Percentiles rank a stretch among this genome's conserved stretches.
Evolutionary conservation across 208 protist genomes (phyloP).

Genomic region (Leishmania gerbilli): DNA sequence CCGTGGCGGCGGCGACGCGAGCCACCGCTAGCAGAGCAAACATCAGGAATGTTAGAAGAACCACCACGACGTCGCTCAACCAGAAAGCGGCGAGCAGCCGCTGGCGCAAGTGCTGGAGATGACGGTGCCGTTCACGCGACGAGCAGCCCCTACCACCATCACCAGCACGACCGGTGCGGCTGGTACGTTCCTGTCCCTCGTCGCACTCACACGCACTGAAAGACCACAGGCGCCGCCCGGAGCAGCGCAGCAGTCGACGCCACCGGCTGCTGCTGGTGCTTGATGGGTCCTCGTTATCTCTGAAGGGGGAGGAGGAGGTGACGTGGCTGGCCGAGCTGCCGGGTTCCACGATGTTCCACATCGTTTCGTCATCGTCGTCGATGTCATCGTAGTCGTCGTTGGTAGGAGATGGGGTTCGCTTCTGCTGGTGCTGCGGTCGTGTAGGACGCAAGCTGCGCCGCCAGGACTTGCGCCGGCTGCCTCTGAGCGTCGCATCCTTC

Average conservation of each 20-base stretch:
- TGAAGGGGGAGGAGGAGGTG: background rate
- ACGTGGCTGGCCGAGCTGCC: background rate
- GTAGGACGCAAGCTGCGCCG: background rate
- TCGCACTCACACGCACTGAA: background rate
- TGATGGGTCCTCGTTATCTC: background rate
- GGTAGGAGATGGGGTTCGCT: background rate
- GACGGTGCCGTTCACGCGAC: background rate
- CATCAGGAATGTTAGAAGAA: background rate
- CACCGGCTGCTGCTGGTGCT: background rate
- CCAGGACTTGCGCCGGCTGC: background rate
- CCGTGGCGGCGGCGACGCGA: conserved; percentile 15
- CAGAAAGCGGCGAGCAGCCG: conserved; percentile 17
- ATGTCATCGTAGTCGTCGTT: background rate
- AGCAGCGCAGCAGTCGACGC: background rate
- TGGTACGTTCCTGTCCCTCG: background rate
- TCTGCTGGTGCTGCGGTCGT: background rate
- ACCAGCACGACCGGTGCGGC: background rate
- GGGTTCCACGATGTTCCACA: background rate
- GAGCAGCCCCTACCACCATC: background rate
- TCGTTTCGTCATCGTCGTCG: background rate
- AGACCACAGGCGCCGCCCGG: background rate
- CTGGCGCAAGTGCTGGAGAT: background rate
- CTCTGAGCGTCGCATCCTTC: background rate
- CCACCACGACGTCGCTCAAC: conserved; percentile 8
- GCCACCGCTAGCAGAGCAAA: conserved; percentile 15